Base-by-base conservation (phyloP, 345 rosid species). In the Cardiospermum halicacabum region DNA sequence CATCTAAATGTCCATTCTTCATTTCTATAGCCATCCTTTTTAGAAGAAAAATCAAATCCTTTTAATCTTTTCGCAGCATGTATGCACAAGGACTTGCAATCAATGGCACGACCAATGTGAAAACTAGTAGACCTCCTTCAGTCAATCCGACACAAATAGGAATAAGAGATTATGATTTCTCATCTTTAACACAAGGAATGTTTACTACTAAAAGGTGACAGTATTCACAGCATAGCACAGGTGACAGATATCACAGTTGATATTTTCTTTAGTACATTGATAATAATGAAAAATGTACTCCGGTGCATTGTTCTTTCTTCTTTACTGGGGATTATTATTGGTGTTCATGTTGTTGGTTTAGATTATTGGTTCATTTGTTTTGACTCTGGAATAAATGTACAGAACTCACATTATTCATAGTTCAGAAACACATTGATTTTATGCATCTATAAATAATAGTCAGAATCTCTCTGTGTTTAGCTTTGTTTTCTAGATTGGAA, bases 171-270 rank as follows among this genome's bases (percentile, higher is more conserved):
- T 71, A 75, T 24, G 85, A 82, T 60, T 79, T 83, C 63, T 80
- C 87, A 16, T 75, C 73, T 1, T 72, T 84, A 62, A 70, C 81
- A 1, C 82, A 69, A 67, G 84, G 84, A 62, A 75, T 78, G 82
- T 75, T 71, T 68, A 56, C 62, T 10, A 84, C 62, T 10, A 84
- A 64, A 36, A 72, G 49, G 40, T 83, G 71, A 64, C 19, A 22
- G 21, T 6, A 24, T 15, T 8, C 7, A 15, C 15, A 3, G 2
- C 40, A 49, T 58, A 7, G 5, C 22, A 5, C 51, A 47, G 3
- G 2, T 16, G 9, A 3, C 42, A 37, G n/a, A 32, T 47, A 9
- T 16, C 28, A 22, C 22, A 54, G 13, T 15, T 54, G 18, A n/a
- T n/a, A 21, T 42, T 39, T 65, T 30, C 40, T 18, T 18, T 43